Evolutionary conservation across 2,329 filamentous ascomycete species (phyloP), one percentile per base, ranked within the genome.

Genomic region (Colletotrichum sidae): DNA sequence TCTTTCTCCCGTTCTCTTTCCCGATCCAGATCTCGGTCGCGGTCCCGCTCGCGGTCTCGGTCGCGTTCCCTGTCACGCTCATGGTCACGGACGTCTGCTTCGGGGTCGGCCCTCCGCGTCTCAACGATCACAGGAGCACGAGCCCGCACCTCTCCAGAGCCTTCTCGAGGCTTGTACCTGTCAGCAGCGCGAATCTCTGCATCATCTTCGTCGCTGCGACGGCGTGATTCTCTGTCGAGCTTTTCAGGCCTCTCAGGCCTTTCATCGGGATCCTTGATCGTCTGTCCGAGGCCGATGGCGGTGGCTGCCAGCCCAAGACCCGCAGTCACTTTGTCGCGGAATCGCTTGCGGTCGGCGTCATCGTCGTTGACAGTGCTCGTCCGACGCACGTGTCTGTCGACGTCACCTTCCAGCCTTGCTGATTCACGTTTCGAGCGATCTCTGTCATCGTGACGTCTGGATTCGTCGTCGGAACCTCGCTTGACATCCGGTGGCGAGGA

Each of bases 301-400:
- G 81, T 81, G 6, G 83, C 83, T 37, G 81, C 82, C 15, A 82
- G 78, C 38, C 83, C 80, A 4, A 86, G 74, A 1, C 84, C 84
- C 7, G 80, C 75, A 8, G 78, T 76, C 33, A 85, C 74, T 67
- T 83, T 86, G 51, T 86, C 84, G 42, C 82, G 80, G 39, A 81
- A 71, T 55, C 80, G 80, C 50, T 78, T 77, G 25, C 76, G 79
- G 46, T 79, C 78, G 60, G 77, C 77, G n/a, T 79, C 76, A 8
- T 81, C 79, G 2, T 74, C 73, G 9, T 77, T 75, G 4, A 73
- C 68, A 8, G 69, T 71, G 38, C 68, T 71, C 38, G 71, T 72
- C 55, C 68, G 72, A 6, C 70, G 64, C 4, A 74, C 71, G 37
- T 72, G 70, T n/a, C 67, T 68, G 5, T 74, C 71, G n/a, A 74